These are phyloP conservation scores for Coelastrella sp. DNA, from an alignment of 139 green algal species.

Conservation along the genomic window DNA sequence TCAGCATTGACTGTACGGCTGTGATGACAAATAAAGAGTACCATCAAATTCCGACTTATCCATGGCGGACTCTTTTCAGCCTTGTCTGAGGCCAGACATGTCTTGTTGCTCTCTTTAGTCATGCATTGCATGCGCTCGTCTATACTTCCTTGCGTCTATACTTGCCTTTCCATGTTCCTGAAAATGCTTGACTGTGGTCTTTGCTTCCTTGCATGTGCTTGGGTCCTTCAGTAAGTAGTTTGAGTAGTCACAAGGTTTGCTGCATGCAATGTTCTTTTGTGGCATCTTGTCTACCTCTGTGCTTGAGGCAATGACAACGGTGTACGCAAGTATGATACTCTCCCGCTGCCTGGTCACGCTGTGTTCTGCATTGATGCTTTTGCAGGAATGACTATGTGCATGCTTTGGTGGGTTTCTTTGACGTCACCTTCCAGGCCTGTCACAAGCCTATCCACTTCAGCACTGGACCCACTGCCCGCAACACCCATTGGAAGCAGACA, in stretches of 20 bases:
- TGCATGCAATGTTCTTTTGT: no score
- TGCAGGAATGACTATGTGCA: constrained; percentile 92
- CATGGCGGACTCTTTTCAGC: not conserved
- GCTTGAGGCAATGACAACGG: no score
- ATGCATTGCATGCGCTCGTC: not conserved
- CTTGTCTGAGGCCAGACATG: not conserved
- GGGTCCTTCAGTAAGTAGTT: no score
- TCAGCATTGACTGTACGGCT: not conserved
- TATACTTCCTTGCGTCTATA: no score
- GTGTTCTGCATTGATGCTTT: constrained; percentile 49
- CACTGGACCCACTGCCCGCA: constrained; percentile 59
- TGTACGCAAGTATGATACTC: no score
- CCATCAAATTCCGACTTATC: not conserved
- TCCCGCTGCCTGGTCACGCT: no score
- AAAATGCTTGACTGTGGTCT: no score
- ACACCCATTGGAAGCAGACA: constrained; percentile 93
- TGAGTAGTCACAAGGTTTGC: no score
- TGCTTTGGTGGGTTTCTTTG: constrained; percentile 93
- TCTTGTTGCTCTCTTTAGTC: not conserved
- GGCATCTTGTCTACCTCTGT: no score
- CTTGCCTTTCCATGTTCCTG: no score
- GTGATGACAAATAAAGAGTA: not conserved
- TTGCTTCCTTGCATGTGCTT: no score
- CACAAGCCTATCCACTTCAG: constrained; percentile 85
- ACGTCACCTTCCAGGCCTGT: constrained; percentile 84